Conservation (phyloP, 306 rosid genomes). For the Begonia fuchsioides region DNA sequence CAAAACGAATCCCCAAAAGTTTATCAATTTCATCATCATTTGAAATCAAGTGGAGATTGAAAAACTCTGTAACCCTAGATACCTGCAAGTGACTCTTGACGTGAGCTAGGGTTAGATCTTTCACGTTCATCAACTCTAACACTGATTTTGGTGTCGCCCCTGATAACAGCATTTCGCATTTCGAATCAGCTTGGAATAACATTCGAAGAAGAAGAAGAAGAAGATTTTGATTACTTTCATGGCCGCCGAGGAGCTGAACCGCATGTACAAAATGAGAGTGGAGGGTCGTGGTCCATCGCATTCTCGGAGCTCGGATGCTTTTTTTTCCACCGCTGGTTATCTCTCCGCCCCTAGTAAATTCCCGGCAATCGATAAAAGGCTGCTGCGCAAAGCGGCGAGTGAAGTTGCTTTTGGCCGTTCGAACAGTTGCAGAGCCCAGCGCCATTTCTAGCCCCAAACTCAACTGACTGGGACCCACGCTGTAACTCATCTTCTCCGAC, state of each 20-base stretch:
- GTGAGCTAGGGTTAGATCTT: constrained; percentile 93
- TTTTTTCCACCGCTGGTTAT: constrained; percentile 30
- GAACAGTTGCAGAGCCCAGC: too few relatives aligned
- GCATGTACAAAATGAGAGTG: constrained; percentile 89
- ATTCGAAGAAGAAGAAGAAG: neutral
- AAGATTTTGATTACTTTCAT: constrained; percentile 41
- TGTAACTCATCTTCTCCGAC: neutral
- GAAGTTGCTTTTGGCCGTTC: constrained; percentile 12
- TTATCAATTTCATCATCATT: neutral
- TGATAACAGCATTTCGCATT: constrained; percentile 5
- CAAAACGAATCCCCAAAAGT: constrained; percentile 14
- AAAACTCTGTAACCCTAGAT: constrained; percentile 18
- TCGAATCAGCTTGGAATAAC: neutral
- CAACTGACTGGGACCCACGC: constrained; percentile 13
- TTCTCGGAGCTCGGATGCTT: constrained; percentile 79
- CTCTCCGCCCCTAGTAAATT: constrained; percentile 44
- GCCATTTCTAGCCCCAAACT: constrained; percentile 33
- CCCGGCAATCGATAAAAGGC: constrained; percentile 48
- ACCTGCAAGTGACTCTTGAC: constrained; percentile 99
- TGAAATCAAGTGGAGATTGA: constrained; percentile 7
- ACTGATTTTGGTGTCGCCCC: constrained; percentile 97
- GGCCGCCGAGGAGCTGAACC: constrained; percentile 93
- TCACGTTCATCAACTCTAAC: constrained; percentile 83
- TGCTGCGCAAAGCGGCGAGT: constrained; percentile 12
- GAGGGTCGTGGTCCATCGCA: constrained; percentile 91